phyloP scores from a whole-genome alignment of 139 green algal species.

The Chlorella sp. region DNA sequence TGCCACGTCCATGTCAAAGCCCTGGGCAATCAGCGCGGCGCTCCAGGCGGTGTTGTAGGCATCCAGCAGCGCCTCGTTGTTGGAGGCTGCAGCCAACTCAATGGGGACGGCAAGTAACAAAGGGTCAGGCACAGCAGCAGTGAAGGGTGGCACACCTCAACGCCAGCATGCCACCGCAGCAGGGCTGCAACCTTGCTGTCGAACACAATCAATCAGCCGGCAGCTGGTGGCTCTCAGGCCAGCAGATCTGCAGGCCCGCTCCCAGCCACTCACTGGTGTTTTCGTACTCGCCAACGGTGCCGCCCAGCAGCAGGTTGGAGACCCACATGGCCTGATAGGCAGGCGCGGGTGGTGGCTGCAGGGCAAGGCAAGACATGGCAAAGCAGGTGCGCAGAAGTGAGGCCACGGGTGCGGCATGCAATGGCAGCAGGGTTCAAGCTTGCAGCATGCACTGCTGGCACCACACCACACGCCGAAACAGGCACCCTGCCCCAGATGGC shows the following conservation, averaged over 20 bases:
- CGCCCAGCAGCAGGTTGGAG: constrained; percentile 7
- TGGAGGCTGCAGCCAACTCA: not conserved
- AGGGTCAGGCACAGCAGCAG: not conserved
- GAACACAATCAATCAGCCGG: no score
- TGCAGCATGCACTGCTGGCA: not conserved
- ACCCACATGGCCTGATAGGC: not conserved
- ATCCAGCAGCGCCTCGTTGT: not conserved
- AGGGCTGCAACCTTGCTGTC: not conserved
- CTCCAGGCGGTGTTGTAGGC: constrained; percentile 7
- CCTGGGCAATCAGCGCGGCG: not conserved
- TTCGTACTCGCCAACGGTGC: not conserved
- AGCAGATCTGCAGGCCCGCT: no score
- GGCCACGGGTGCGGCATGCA: no score
- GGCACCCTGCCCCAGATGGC: no score
- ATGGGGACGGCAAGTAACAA: not conserved
- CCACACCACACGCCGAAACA: no score
- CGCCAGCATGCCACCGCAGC: not conserved
- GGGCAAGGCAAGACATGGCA: no score
- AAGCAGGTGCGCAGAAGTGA: no score
- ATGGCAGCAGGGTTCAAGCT: not conserved
- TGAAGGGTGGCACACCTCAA: no score
- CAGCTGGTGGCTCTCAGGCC: no score
- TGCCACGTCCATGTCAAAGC: constrained; percentile 15
- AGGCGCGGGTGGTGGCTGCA: not conserved
- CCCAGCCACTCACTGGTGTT: not conserved